phyloP scores from a whole-genome alignment of 2,329 filamentous ascomycete genomes.

The Penicillium sp. region DNA sequence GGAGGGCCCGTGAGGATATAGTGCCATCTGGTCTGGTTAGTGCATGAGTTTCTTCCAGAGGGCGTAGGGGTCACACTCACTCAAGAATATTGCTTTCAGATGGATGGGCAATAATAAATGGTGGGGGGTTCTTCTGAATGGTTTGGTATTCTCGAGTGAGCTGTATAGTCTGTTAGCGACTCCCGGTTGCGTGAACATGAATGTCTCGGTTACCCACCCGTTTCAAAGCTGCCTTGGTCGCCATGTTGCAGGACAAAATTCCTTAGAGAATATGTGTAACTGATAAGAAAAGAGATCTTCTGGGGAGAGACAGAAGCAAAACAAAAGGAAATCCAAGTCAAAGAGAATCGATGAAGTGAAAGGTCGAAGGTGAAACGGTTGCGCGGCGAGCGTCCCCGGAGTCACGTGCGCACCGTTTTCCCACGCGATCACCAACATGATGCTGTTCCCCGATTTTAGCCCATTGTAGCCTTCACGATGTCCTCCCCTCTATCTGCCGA shows the following conservation, averaged over 20 bases:
- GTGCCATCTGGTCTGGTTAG: constrained; percentile 66
- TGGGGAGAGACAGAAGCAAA: neutral
- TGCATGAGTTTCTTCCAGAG: neutral
- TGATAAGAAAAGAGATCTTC: neutral
- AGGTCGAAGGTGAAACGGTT: neutral
- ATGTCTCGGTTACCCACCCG: constrained; percentile 53
- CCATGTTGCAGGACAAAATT: constrained; percentile 51
- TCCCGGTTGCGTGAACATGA: neutral
- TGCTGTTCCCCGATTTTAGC: neutral
- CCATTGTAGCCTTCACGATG: constrained; percentile 44
- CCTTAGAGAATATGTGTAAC: neutral
- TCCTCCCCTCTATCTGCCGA: constrained; percentile 43
- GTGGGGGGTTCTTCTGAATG: constrained; percentile 74
- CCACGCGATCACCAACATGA: neutral
- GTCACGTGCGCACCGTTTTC: constrained; percentile 16
- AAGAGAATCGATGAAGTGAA: neutral
- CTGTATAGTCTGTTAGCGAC: constrained; percentile 30
- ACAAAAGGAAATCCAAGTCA: neutral
- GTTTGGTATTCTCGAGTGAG: constrained; percentile 65
- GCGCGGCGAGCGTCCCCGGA: neutral
- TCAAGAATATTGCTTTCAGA: constrained; percentile 91
- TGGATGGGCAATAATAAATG: constrained; percentile 85
- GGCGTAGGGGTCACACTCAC: constrained; percentile 47
- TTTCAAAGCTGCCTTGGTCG: constrained; percentile 71
- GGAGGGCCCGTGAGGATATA: constrained; percentile 95